Evolutionary conservation across 805 yeast species (phyloP), one percentile per base, ranked within the genome.

Genomic region (Komagataella kurtzmanii): DNA sequence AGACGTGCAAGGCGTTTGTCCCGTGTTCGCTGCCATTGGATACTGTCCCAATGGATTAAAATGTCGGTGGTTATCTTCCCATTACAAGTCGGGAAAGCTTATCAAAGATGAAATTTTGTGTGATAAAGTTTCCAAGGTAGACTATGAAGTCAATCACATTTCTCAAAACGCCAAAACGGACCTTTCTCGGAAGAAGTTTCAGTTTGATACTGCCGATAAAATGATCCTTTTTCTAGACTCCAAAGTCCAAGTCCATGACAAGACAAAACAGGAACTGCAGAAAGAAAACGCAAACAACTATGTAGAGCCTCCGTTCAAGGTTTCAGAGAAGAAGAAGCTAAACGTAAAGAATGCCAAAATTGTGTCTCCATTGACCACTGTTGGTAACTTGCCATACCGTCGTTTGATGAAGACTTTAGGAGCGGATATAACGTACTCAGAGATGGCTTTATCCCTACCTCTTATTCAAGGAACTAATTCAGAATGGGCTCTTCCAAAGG

Each of bases 401-500:
- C 77, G 98, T 59, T 74, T 93, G 54, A 90, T 93, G 97, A 85
- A 83, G 60, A 75, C 83, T 1, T 66, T 88, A 40, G 97, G 97
- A 17, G 96, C 96, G 10, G 97, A 93, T 60, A 76, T 89, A 17
- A 93, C 99, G 0, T 93, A 87, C 64, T 78, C 90, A 45, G 99
- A 93, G 69, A 93, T 93, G 99, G 97, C 98, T 0, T 72, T 93
- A 44, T 71, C 86, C 2, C 69, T 87, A 50, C 97, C 98, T 1
- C 70, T 93, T 51, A 69, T 93, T 23, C 96, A 88, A 64, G 99
- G 97, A 24, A 77, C 84, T 17, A 88, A 88, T 63, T 80, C 95
- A 2, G 99, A 93, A 66, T 93, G 99, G 99, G 99, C 99, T 0
- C 72, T 93, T 48, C 88, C 96, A 18, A 86, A 90, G 60, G 93